Conservation (phyloP, 768 basidiomycete genomes). For the Leccinellum albellum region DNA sequence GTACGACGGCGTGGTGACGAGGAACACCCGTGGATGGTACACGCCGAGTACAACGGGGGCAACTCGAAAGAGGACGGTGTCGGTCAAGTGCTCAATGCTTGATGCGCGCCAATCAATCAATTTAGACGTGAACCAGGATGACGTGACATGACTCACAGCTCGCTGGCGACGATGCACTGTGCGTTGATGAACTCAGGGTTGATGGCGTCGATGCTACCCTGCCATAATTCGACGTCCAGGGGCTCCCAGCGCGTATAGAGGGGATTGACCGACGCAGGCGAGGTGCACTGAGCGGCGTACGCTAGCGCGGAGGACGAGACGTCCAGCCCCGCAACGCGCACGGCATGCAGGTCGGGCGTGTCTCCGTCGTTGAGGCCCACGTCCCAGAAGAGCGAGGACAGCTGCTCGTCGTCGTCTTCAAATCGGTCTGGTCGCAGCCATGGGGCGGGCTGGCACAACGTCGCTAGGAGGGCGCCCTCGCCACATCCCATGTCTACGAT, state of each 20-base stretch:
- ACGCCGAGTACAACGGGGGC: constrained; percentile 70
- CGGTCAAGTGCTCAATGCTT: constrained; percentile 78
- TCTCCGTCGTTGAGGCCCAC: constrained; percentile 33
- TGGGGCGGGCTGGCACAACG: constrained; percentile 71
- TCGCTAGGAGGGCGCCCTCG: constrained; percentile 66
- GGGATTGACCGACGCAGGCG: constrained; percentile 35
- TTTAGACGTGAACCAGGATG: not conserved
- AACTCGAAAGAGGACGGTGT: constrained; percentile 55
- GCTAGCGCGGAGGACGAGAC: constrained; percentile 50
- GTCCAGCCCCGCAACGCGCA: constrained; percentile 66
- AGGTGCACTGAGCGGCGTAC: constrained; percentile 47
- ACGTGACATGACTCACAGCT: constrained; percentile 57
- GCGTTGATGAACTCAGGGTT: constrained; percentile 63
- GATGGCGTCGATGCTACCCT: constrained; percentile 64
- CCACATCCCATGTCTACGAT: constrained; percentile 85
- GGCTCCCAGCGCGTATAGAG: constrained; percentile 63
- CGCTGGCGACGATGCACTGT: constrained; percentile 73
- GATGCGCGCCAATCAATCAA: constrained; percentile 9
- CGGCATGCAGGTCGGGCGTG: constrained; percentile 55
- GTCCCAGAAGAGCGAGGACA: constrained; percentile 18
- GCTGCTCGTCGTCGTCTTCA: constrained; percentile 19
- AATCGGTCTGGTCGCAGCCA: constrained; percentile 46
- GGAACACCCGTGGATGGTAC: constrained; percentile 69
- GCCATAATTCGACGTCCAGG: constrained; percentile 63
- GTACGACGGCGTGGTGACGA: constrained; percentile 85